Percentiles rank a stretch among this genome's conserved stretches.
These are phyloP conservation scores for Lentinula detonsa DNA, from an alignment of 768 basidiomycete species.

Conservation along the genomic window DNA sequence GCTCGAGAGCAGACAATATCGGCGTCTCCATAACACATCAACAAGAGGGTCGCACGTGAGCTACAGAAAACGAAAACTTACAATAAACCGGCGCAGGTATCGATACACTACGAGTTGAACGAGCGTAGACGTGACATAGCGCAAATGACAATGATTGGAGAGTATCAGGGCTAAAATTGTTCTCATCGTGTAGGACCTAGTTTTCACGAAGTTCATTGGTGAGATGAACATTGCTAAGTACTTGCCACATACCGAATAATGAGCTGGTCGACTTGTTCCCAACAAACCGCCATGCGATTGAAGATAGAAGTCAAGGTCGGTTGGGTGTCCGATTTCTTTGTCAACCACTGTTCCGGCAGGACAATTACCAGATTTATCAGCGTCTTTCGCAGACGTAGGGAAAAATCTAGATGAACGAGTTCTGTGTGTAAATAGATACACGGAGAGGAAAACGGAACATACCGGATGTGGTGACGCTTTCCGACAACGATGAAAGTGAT, in stretches of 20 bases:
- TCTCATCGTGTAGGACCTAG: slow-evolving; percentile 25
- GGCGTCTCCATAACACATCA: slow-evolving; percentile 34
- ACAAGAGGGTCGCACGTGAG: not conserved
- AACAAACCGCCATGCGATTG: slow-evolving; percentile 52
- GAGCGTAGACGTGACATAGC: slow-evolving; percentile 63
- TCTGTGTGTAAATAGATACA: not conserved
- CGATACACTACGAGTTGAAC: slow-evolving; percentile 75
- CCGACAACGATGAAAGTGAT: slow-evolving; percentile 80
- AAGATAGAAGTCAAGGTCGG: slow-evolving; percentile 55
- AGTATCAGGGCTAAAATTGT: slow-evolving; percentile 32
- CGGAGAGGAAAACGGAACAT: not conserved
- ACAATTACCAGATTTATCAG: slow-evolving; percentile 43
- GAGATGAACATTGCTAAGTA: not conserved
- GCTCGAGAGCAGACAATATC: slow-evolving; percentile 68
- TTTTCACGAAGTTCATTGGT: not conserved
- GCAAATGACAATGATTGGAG: slow-evolving; percentile 67
- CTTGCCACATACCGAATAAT: slow-evolving; percentile 30
- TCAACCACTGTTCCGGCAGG: slow-evolving; percentile 57
- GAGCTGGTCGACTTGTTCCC: slow-evolving; percentile 56
- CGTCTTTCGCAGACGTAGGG: slow-evolving; percentile 32
- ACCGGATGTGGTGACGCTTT: slow-evolving; percentile 65
- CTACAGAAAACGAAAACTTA: slow-evolving; percentile 24
- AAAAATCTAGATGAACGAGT: slow-evolving; percentile 33
- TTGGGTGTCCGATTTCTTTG: slow-evolving; percentile 41
- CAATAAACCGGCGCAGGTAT: slow-evolving; percentile 83